A percentile compares a stretch with the other conserved stretches of the same genome.
These are phyloP conservation scores for Termitomyces heimii DNA, from an alignment of 768 basidiomycete genomes.

Conservation along the genomic window DNA sequence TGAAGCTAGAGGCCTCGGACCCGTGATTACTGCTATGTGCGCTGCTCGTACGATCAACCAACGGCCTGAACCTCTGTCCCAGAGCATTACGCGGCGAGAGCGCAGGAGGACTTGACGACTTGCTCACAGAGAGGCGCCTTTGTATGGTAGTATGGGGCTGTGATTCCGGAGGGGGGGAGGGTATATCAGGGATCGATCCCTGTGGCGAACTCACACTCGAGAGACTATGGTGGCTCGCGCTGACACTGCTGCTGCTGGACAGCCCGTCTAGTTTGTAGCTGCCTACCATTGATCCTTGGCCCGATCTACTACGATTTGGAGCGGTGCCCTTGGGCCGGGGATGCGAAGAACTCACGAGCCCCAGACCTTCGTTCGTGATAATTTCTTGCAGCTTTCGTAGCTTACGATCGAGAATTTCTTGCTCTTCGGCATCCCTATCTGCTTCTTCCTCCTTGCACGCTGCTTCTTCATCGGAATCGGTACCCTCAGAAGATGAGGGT, in stretches of 20 bases:
- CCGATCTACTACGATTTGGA: constrained; percentile 39
- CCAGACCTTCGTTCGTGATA: constrained; percentile 71
- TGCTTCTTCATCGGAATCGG: constrained; percentile 57
- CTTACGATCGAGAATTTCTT: constrained; percentile 61
- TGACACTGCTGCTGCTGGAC: constrained; percentile 42
- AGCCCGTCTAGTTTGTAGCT: constrained; percentile 33
- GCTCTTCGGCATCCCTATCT: constrained; percentile 60
- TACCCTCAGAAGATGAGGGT: constrained; percentile 46
- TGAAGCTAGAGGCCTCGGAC: constrained; percentile 78
- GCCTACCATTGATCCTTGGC: constrained; percentile 26
- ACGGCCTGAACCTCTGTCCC: constrained; percentile 43
- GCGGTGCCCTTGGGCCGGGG: constrained; percentile 33
- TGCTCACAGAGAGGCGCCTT: constrained; percentile 44
- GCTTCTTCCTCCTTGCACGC: constrained; percentile 64
- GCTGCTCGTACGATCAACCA: constrained; percentile 36
- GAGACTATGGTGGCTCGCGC: constrained; percentile 54
- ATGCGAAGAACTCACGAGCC: constrained; percentile 48
- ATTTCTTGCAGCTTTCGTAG: constrained; percentile 61
- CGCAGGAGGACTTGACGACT: constrained; percentile 59
- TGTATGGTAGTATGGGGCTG: constrained; percentile 47
- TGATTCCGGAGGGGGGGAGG: constrained; percentile 60
- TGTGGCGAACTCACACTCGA: constrained; percentile 71
- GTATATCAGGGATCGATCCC: constrained; percentile 77
- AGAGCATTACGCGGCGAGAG: constrained; percentile 49
- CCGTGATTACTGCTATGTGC: constrained; percentile 60